A percentile compares a stretch with the other conserved stretches of the same genome.
Conservation (phyloP, 2,329 filamentous ascomycete genomes). For the Aaosphaeria arxii region DNA sequence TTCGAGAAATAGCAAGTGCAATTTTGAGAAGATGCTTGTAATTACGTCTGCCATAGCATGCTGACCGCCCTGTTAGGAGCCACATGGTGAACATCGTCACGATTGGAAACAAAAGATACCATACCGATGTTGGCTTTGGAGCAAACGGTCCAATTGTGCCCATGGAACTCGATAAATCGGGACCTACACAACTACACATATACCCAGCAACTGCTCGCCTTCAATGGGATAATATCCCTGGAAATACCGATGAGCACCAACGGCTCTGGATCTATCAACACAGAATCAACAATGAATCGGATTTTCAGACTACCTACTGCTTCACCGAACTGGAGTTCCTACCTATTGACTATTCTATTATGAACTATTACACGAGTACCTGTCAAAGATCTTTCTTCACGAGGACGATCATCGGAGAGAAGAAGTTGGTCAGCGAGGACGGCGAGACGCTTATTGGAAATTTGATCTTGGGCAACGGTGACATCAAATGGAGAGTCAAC, state of each 20-base stretch:
- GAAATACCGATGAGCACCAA: conserved; percentile 32
- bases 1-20: background rate
- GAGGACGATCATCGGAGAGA: conserved; percentile 40
- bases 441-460: conserved; percentile 36
- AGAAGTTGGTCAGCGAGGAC: conserved; percentile 50
- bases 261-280: conserved; percentile 46
- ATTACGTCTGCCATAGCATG: background rate
- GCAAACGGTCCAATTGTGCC: conserved; percentile 36
- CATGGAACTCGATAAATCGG: conserved; percentile 33
- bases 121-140: conserved; percentile 46
- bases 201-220: conserved; percentile 29
- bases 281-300: conserved; percentile 33
- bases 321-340: conserved; percentile 52
- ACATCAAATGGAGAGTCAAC: conserved; percentile 45
- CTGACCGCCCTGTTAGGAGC: conserved; percentile 20
- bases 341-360: conserved; percentile 26
- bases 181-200: conserved; percentile 24
- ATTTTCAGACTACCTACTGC: conserved; percentile 62
- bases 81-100: conserved; percentile 48
- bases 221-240: conserved; percentile 31
- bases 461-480: conserved; percentile 41
- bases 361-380: conserved; percentile 36
- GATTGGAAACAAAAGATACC: conserved; percentile 31
- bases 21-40: background rate
- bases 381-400: conserved; percentile 32